phyloP scores from a whole-genome alignment of 768 basidiomycete genomes.

The Lyophyllum semitale region DNA sequence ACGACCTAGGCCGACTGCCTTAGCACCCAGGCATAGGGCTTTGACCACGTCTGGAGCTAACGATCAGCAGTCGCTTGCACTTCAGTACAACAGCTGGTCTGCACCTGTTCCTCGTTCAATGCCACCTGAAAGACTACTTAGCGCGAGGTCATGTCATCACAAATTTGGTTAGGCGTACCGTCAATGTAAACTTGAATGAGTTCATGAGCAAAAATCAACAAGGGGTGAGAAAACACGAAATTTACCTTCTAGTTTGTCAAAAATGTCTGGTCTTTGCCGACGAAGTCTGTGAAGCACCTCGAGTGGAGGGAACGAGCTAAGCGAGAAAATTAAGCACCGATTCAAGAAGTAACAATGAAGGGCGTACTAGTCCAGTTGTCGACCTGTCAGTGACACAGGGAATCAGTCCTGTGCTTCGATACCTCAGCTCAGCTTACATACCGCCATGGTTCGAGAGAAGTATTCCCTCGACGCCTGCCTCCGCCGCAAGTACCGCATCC shows the following conservation, averaged over 20 bases:
- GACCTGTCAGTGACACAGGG: conserved; percentile 51
- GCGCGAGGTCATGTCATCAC: background rate
- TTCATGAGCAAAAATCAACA: conserved; percentile 7
- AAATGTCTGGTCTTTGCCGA: conserved; percentile 72
- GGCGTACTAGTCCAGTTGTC: conserved; percentile 80
- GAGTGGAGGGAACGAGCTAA: conserved; percentile 73
- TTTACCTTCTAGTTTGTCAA: conserved; percentile 69
- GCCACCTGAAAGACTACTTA: conserved; percentile 41
- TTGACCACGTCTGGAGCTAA: conserved; percentile 71
- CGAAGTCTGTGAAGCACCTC: conserved; percentile 78
- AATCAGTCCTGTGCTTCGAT: conserved; percentile 1
- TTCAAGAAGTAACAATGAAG: background rate
- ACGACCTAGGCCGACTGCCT: conserved; percentile 83
- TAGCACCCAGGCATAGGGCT: conserved; percentile 87
- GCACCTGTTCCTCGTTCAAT: conserved; percentile 76
- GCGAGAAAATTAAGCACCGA: conserved; percentile 21
- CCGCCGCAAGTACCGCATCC: conserved; percentile 85
- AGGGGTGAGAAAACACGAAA: background rate
- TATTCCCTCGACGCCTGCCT: conserved; percentile 86
- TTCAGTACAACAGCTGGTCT: conserved; percentile 12
- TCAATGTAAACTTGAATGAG: conserved; percentile 75
- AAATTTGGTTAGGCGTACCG: conserved; percentile 41
- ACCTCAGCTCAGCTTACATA: conserved; percentile 23
- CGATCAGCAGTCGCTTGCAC: background rate
- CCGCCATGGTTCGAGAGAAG: conserved; percentile 93